Evolutionary conservation across 306 rosid genomes (phyloP).

Genomic region (Castanospermum australe): DNA sequence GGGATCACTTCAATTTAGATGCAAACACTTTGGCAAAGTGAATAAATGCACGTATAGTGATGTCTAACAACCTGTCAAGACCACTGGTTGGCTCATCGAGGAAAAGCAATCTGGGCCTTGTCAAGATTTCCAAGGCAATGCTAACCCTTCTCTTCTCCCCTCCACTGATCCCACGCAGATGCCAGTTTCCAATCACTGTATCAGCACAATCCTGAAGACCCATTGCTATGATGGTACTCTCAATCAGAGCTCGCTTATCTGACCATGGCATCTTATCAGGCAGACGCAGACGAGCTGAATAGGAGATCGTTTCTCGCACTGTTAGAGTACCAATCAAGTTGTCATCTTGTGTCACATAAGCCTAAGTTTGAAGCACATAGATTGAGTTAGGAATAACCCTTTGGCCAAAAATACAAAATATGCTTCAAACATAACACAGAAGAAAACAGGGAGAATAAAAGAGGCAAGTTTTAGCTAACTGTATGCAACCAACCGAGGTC

Average conservation of each 20-base stretch:
- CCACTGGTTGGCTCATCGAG: conserved; percentile 99
- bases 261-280: conserved; percentile 80
- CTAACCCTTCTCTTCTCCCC: conserved; percentile 97
- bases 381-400: conserved; percentile 1
- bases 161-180: conserved; percentile 93
- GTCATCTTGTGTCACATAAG: conserved; percentile 98
- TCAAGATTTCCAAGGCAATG: conserved; percentile 89
- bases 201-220: conserved; percentile 97
- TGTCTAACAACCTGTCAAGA: conserved; percentile 71
- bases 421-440: not conserved
- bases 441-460: not conserved
- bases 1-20: not conserved
- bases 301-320: conserved; percentile 84
- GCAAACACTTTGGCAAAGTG: not conserved
- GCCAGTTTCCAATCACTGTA: conserved; percentile 96
- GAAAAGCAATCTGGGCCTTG: conserved; percentile 86
- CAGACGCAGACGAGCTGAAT: conserved; percentile 72
- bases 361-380: conserved; percentile 42
- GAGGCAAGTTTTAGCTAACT: not conserved
- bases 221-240: conserved; percentile 92
- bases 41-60: conserved; percentile 36
- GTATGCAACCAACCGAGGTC: not conserved
- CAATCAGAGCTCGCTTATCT: conserved; percentile 71
- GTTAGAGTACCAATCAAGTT: conserved; percentile 90
- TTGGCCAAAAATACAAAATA: not conserved